A percentile compares a stretch with the other conserved stretches of the same genome.
Evolutionary conservation across 768 basidiomycete species (phyloP).

Genomic region (Hemileccinum rubropunctum): DNA sequence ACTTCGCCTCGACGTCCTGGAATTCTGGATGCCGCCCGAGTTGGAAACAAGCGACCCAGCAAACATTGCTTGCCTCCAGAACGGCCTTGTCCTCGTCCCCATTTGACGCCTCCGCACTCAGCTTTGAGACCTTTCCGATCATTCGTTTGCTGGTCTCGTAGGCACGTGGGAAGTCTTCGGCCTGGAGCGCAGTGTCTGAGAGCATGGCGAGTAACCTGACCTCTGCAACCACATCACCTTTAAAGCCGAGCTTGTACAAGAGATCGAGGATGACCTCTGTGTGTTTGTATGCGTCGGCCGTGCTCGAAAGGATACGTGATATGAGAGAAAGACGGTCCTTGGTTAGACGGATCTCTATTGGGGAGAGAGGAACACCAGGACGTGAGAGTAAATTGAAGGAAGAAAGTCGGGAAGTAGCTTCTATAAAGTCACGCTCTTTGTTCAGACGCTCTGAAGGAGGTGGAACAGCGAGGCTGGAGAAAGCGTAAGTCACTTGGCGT

Average conservation of each 20-base stretch:
- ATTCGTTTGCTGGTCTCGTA: slow-evolving; percentile 71
- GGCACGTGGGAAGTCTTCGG: slow-evolving; percentile 75
- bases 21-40: slow-evolving; percentile 83
- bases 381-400: slow-evolving; percentile 84
- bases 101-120: slow-evolving; percentile 37
- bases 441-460: slow-evolving; percentile 56
- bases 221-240: slow-evolving; percentile 68
- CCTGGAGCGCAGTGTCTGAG: slow-evolving; percentile 79
- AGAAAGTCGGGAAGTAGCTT: slow-evolving; percentile 93
- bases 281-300: slow-evolving; percentile 86
- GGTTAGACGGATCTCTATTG: slow-evolving; percentile 90
- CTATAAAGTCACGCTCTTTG: slow-evolving; percentile 88
- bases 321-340: slow-evolving; percentile 88
- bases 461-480: slow-evolving; percentile 71
- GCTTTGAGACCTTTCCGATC: slow-evolving; percentile 55
- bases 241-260: slow-evolving; percentile 81
- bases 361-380: slow-evolving; percentile 75
- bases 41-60: slow-evolving; percentile 89
- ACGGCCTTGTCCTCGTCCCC: slow-evolving; percentile 39
- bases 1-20: slow-evolving; percentile 60
- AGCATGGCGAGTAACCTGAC: slow-evolving; percentile 88
- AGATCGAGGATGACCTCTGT: slow-evolving; percentile 90
- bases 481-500: slow-evolving; percentile 4
- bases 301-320: slow-evolving; percentile 79
- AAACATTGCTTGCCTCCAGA: slow-evolving; percentile 70